A percentile compares a stretch with the other conserved stretches of the same genome.
phyloP scores from a whole-genome alignment of 2,329 filamentous ascomycete species.

The Ophiostoma himal-ulmi region DNA sequence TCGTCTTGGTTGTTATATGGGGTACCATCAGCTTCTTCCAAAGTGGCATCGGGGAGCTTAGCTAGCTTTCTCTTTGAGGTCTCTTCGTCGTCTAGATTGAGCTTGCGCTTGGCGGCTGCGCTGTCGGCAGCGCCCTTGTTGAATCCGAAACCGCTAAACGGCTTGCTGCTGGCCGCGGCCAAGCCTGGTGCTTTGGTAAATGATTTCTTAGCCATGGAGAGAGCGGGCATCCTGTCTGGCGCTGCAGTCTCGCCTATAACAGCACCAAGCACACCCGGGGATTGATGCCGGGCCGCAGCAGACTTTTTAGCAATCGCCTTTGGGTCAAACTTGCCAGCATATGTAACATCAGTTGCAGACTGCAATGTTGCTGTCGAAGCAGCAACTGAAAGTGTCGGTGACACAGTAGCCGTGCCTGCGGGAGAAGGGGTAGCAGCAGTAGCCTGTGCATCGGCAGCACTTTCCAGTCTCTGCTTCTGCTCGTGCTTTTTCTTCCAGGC shows the following conservation, averaged over 20 bases:
- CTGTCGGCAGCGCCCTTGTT: conserved; percentile 56
- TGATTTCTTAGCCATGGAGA: neutral
- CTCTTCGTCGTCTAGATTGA: conserved; percentile 86
- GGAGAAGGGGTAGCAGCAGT: conserved; percentile 33
- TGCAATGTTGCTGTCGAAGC: conserved; percentile 21
- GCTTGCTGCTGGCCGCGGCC: conserved; percentile 43
- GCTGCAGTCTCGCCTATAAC: conserved; percentile 32
- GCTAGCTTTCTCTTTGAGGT: conserved; percentile 80
- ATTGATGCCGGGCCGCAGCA: conserved; percentile 54
- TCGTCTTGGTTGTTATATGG: conserved; percentile 57
- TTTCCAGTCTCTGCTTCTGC: conserved; percentile 65
- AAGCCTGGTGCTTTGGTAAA: conserved; percentile 18
- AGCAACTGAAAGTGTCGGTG: neutral
- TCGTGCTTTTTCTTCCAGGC: conserved; percentile 91
- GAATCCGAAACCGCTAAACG: conserved; percentile 78
- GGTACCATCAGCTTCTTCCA: conserved; percentile 56
- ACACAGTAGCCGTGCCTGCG: conserved; percentile 32
- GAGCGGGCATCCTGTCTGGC: neutral
- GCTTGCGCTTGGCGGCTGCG: conserved; percentile 60
- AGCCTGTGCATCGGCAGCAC: conserved; percentile 67
- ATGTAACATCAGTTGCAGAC: conserved; percentile 51
- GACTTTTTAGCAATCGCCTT: conserved; percentile 81
- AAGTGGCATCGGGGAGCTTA: conserved; percentile 73
- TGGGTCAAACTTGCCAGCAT: conserved; percentile 77
- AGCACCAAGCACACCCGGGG: conserved; percentile 48